phyloP scores from a whole-genome alignment of 352 stramenopile species.

The Globisporangium nagaii region DNA sequence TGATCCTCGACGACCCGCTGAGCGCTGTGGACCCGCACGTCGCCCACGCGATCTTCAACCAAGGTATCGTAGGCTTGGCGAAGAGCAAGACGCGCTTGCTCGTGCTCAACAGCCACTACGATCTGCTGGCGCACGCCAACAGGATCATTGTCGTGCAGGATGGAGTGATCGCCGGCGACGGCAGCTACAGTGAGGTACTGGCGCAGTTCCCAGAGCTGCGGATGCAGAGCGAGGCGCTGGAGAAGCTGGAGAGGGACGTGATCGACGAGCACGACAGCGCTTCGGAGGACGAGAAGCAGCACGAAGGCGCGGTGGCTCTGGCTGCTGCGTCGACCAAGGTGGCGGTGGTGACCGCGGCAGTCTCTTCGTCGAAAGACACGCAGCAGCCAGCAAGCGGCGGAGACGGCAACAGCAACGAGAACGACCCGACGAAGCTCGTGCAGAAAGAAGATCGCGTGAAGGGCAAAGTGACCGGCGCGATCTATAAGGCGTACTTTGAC shows the following conservation, averaged over 20 bases:
- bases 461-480: constrained; percentile 17
- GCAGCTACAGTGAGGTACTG: constrained; percentile 61
- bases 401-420: background rate
- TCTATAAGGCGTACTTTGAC: constrained; percentile 36
- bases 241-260: constrained; percentile 3
- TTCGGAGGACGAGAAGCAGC: background rate
- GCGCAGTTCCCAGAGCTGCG: constrained; percentile 23
- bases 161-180: constrained; percentile 75
- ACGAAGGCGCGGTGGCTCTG: background rate
- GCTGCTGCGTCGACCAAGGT: background rate
- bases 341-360: background rate
- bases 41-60: constrained; percentile 88
- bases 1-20: constrained; percentile 93
- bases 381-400: background rate
- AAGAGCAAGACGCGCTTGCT: constrained; percentile 77
- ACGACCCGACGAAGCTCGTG: constrained; percentile 11
- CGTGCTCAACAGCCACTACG: constrained; percentile 91
- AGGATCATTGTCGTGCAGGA: constrained; percentile 60
- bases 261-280: background rate
- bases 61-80: constrained; percentile 74
- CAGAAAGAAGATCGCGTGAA: constrained; percentile 29
- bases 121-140: constrained; percentile 65
- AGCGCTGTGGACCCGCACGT: constrained; percentile 94
- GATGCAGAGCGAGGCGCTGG: constrained; percentile 3
- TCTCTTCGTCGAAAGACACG: too few species aligned